Conservation (phyloP, 352 stramenopile genomes). For the Phytophthora nicotianae region DNA sequence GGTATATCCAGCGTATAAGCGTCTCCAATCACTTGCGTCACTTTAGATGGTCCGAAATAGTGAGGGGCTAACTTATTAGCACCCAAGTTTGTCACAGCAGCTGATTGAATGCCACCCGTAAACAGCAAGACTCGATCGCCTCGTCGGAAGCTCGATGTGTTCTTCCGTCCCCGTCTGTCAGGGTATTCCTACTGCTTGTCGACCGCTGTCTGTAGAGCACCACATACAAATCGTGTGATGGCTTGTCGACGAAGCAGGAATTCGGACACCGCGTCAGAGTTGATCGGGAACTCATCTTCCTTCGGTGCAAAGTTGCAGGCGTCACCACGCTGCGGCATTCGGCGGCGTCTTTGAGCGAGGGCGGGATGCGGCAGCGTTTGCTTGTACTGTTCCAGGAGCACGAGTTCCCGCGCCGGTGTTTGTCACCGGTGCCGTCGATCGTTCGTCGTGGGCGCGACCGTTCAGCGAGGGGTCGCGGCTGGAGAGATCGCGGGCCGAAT, state of each 20-base stretch:
- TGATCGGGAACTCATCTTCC: background rate
- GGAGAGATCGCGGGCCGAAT: no score
- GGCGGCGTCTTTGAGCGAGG: no score
- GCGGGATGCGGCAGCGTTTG: no score
- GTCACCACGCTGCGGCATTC: background rate
- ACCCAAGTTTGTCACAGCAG: conserved; percentile 13
- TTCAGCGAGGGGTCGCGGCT: no score
- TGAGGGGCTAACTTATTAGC: conserved; percentile 9
- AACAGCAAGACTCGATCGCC: background rate
- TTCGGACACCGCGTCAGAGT: background rate
- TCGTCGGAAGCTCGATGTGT: background rate
- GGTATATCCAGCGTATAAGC: conserved; percentile 25
- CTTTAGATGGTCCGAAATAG: conserved; percentile 16
- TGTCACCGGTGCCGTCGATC: no score
- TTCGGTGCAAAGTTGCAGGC: background rate
- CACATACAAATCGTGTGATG: background rate
- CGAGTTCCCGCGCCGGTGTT: no score
- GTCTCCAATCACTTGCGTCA: conserved; percentile 1
- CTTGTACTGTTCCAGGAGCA: no score
- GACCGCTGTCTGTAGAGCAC: background rate
- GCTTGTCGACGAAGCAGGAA: background rate
- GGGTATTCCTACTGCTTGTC: background rate
- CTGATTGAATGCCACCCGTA: background rate
- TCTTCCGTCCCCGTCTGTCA: background rate
- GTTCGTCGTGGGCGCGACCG: no score